These are phyloP conservation scores for Yamadazyma epiphylla DNA, from an alignment of 1,139 yeast species.

Conservation along the genomic window DNA sequence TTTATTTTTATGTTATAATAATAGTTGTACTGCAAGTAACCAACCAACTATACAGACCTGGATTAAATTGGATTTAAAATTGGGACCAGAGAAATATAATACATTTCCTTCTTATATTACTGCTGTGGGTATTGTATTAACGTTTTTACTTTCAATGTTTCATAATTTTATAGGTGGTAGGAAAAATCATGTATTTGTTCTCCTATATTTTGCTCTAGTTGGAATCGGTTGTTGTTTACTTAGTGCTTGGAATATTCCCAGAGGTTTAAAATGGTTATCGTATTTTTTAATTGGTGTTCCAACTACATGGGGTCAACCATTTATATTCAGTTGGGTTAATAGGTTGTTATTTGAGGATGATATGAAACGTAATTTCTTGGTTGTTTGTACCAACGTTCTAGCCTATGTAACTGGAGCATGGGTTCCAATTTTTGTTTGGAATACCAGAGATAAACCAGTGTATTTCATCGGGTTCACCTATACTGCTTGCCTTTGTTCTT, in stretches of 20 bases:
- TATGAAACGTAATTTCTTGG: conserved; percentile 47
- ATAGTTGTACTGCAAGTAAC: conserved; percentile 35
- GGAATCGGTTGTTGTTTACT: conserved; percentile 41
- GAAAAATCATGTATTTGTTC: conserved; percentile 33
- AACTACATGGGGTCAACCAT: conserved; percentile 38
- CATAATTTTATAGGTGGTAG: conserved; percentile 45
- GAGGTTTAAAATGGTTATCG: conserved; percentile 45
- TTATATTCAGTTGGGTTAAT: conserved; percentile 57
- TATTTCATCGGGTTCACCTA: conserved; percentile 50
- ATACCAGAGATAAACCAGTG: conserved; percentile 45
- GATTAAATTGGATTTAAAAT: conserved; percentile 43
- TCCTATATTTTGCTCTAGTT: conserved; percentile 29
- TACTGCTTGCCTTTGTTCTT: conserved; percentile 38
- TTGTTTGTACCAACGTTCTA: conserved; percentile 46
- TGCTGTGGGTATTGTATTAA: conserved; percentile 41
- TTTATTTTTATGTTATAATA: conserved; percentile 48
- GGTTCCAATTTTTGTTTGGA: conserved; percentile 46
- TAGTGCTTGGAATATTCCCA: conserved; percentile 44
- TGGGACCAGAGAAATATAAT: conserved; percentile 40
- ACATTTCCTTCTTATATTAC: conserved; percentile 46
- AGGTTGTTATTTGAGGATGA: conserved; percentile 41
- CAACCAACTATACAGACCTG: conserved; percentile 53
- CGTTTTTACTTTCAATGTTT: conserved; percentile 35
- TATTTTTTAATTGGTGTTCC: conserved; percentile 49
- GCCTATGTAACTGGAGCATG: conserved; percentile 53